Evolutionary conservation across 805 yeast species (phyloP).

Genomic region (Maudiozyma bulderi): DNA sequence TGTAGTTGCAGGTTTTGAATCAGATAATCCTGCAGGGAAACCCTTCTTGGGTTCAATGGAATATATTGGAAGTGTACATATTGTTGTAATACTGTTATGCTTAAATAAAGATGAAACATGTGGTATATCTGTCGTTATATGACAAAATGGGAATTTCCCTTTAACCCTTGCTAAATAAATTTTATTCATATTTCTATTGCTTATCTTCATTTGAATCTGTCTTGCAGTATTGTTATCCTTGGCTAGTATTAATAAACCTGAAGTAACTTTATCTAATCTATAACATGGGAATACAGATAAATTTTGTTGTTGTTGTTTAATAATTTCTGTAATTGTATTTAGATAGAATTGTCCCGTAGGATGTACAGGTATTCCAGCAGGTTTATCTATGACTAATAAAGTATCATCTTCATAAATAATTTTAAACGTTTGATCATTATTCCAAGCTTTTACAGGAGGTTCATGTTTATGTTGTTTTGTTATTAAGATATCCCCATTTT

Average conservation of each 20-base stretch:
- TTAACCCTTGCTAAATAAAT: slow-evolving; percentile 77
- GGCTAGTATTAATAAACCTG: slow-evolving; percentile 68
- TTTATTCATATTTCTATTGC: slow-evolving; percentile 60
- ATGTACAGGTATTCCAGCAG: slow-evolving; percentile 89
- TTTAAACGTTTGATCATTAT: slow-evolving; percentile 31
- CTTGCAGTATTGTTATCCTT: slow-evolving; percentile 41
- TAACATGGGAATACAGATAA: slow-evolving; percentile 70
- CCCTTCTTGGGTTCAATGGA: slow-evolving; percentile 65
- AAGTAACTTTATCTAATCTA: slow-evolving; percentile 80
- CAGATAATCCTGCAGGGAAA: slow-evolving; percentile 38
- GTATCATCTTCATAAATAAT: slow-evolving; percentile 65
- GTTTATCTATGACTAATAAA: slow-evolving; percentile 80
- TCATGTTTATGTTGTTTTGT: slow-evolving; percentile 67
- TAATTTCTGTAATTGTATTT: slow-evolving; percentile 61
- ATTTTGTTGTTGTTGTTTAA: slow-evolving; percentile 47
- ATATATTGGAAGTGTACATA: slow-evolving; percentile 37
- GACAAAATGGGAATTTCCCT: slow-evolving; percentile 61
- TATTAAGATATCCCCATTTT: slow-evolving; percentile 21
- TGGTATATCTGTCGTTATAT: neutral
- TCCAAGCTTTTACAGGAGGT: slow-evolving; percentile 57
- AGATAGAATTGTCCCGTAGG: slow-evolving; percentile 81
- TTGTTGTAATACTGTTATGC: slow-evolving; percentile 2
- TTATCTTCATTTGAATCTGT: slow-evolving; percentile 44
- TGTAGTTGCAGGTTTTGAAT: slow-evolving; percentile 59
- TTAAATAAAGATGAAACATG: neutral